Evolutionary conservation across 2,329 filamentous ascomycete species (phyloP).

Genomic region (Xylariaceae sp.): DNA sequence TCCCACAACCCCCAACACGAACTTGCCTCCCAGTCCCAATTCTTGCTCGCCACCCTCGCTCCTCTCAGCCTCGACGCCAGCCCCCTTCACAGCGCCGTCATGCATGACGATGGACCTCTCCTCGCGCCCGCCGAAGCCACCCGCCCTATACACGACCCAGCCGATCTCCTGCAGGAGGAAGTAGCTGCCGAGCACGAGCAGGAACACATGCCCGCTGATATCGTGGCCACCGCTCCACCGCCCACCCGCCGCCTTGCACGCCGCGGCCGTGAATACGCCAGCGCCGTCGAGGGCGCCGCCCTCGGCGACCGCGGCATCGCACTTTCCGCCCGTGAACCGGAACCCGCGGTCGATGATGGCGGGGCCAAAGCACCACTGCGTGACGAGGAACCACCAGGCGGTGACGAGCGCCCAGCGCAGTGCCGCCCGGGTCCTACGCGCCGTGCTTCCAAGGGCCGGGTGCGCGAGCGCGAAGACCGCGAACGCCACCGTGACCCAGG

Average conservation of each 20-base stretch:
- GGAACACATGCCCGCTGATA: slow-evolving; percentile 92
- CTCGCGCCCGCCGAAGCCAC: slow-evolving; percentile 50
- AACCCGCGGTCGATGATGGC: slow-evolving; percentile 89
- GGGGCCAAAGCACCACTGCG: slow-evolving; percentile 96
- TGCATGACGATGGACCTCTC: slow-evolving; percentile 67
- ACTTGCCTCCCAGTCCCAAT: slow-evolving; percentile 54
- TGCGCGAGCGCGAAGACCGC: slow-evolving; percentile 70
- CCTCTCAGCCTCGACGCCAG: slow-evolving; percentile 49
- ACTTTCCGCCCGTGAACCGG: slow-evolving; percentile 83
- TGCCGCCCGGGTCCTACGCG: slow-evolving; percentile 58
- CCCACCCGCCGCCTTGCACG: slow-evolving; percentile 82
- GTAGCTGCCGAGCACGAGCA: slow-evolving; percentile 81
- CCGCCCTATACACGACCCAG: slow-evolving; percentile 56
- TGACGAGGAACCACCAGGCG: slow-evolving; percentile 79
- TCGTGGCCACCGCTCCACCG: slow-evolving; percentile 93
- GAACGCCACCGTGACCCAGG: slow-evolving; percentile 82
- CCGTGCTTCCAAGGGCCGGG: slow-evolving; percentile 51
- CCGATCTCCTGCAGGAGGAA: slow-evolving; percentile 80
- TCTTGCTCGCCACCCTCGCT: slow-evolving; percentile 26
- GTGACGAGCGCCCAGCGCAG: slow-evolving; percentile 75
- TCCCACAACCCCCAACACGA: slow-evolving; percentile 65
- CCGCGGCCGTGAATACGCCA: slow-evolving; percentile 68
- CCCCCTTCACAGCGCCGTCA: slow-evolving; percentile 68
- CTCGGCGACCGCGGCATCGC: slow-evolving; percentile 60
- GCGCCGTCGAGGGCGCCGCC: slow-evolving; percentile 37